Evolutionary conservation across 1,139 yeast genomes (phyloP).

Genomic region (Spencermartinsiella ligniputridi): DNA sequence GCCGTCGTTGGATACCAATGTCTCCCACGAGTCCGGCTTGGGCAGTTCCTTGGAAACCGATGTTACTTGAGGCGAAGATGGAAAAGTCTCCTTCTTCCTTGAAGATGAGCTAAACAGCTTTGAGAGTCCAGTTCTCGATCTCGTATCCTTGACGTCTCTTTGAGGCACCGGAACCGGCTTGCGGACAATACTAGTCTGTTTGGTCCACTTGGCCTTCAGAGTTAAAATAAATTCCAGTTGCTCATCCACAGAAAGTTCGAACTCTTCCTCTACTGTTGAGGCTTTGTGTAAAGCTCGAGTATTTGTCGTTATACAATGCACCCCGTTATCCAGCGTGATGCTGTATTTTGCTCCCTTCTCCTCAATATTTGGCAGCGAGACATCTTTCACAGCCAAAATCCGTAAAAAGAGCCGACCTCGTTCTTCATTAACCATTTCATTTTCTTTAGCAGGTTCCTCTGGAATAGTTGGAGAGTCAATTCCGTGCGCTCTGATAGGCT

Average conservation of each 20-base stretch:
- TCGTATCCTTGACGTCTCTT: conserved; percentile 7
- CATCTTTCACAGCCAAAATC: conserved; percentile 54
- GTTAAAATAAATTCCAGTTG: conserved; percentile 69
- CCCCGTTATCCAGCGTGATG: conserved; percentile 81
- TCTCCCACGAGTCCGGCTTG: conserved; percentile 21
- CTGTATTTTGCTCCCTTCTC: conserved; percentile 61
- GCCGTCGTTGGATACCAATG: conserved; percentile 69
- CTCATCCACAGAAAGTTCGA: conserved; percentile 70
- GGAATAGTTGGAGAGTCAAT: conserved; percentile 16
- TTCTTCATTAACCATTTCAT: conserved; percentile 41
- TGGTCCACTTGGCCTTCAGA: conserved; percentile 58
- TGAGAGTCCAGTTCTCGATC: conserved; percentile 15
- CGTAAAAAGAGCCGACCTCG: conserved; percentile 71
- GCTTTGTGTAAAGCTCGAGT: conserved; percentile 44
- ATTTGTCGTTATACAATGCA: conserved; percentile 78
- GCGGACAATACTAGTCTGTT: conserved; percentile 37
- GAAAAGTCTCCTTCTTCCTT: conserved; percentile 12
- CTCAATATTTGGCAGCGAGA: conserved; percentile 53
- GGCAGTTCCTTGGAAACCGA: conserved; percentile 7
- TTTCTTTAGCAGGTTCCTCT: conserved; percentile 6
- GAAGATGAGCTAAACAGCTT: conserved; percentile 19
- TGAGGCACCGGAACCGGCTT: conserved; percentile 22
- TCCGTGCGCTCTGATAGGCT: not conserved
- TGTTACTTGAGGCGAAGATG: conserved; percentile 8
- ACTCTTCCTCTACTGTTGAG: conserved; percentile 67